A percentile compares a stretch with the other conserved stretches of the same genome.
Conservation (phyloP, 2,329 filamentous ascomycete genomes). For the Scleromitrula shiraiana region DNA sequence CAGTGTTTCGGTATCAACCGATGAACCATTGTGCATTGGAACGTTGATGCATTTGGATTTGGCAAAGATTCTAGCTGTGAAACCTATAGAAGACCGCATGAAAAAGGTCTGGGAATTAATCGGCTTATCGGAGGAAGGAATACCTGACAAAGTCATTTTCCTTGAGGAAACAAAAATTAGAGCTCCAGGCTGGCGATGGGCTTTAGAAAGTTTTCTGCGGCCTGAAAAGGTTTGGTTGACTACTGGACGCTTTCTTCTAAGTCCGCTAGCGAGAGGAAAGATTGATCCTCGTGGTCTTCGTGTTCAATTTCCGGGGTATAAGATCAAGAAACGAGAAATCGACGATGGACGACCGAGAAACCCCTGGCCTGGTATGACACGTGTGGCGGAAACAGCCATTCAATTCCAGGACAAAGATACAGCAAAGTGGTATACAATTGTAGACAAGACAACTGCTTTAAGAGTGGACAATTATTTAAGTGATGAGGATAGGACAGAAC, state of each 20-base stretch:
- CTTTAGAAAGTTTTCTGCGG: slow-evolving; percentile 14
- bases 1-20: slow-evolving; percentile 28
- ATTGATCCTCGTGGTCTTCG: slow-evolving; percentile 4
- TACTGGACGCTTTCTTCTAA: background rate
- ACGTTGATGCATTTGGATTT: background rate
- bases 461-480: background rate
- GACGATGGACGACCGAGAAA: slow-evolving; percentile 7
- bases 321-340: background rate
- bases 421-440: slow-evolving; percentile 4
- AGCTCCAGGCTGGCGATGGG: slow-evolving; percentile 25
- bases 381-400: slow-evolving; percentile 7
- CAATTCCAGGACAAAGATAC: slow-evolving; percentile 3
- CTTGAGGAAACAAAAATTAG: slow-evolving; percentile 1
- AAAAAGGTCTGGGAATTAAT: slow-evolving; percentile 2
- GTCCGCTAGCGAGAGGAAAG: background rate
- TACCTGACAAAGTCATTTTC: background rate
- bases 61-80: background rate
- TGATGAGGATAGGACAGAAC: slow-evolving; percentile 8
- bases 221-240: background rate
- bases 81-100: background rate
- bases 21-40: slow-evolving; percentile 27
- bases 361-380: slow-evolving; percentile 8
- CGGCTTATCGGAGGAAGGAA: background rate
- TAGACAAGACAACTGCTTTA: slow-evolving; percentile 2
- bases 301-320: slow-evolving; percentile 1